Conservation (phyloP, 106 monocot species). For the Iris macrosiphon region DNA sequence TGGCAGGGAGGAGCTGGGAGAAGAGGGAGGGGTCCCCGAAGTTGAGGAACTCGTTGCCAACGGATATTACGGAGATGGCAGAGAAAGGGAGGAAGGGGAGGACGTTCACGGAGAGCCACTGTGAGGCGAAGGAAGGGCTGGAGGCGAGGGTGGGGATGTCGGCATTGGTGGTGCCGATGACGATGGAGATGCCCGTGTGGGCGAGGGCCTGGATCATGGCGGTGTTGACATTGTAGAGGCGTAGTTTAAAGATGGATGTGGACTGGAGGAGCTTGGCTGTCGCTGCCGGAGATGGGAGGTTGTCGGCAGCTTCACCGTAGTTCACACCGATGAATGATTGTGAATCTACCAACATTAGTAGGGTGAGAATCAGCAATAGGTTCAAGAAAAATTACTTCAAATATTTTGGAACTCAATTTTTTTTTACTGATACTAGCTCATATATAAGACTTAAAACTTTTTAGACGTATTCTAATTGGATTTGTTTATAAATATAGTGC, state of each 20-base stretch:
- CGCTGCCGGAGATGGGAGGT: slow-evolving; percentile 52
- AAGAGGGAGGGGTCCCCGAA: slow-evolving; percentile 36
- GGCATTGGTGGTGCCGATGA: slow-evolving; percentile 61
- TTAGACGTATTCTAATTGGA: too few species aligned
- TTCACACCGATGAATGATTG: slow-evolving; percentile 77
- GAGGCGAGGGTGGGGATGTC: slow-evolving; percentile 65
- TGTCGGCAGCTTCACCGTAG: slow-evolving; percentile 78
- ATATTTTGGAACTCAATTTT: too few species aligned
- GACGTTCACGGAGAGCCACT: slow-evolving; percentile 65
- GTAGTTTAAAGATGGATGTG: slow-evolving; percentile 64
- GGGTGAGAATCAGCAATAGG: too few species aligned
- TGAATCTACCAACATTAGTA: too few species aligned
- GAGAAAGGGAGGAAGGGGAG: slow-evolving; percentile 41
- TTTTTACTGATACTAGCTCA: too few species aligned
- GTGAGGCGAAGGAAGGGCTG: slow-evolving; percentile 47
- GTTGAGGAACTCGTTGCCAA: slow-evolving; percentile 72
- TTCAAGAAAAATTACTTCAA: too few species aligned
- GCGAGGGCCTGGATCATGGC: slow-evolving; percentile 56
- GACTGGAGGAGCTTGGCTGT: slow-evolving; percentile 35
- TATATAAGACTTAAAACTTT: too few species aligned
- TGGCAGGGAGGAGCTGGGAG: slow-evolving; percentile 70
- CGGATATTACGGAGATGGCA: slow-evolving; percentile 28
- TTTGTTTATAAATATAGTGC: too few species aligned
- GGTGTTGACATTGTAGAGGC: slow-evolving; percentile 66
- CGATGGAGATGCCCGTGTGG: slow-evolving; percentile 50